Percentiles rank a stretch among this genome's conserved stretches.
phyloP scores from a whole-genome alignment of 1,139 yeast species.

The Ogataea hybrid region DNA sequence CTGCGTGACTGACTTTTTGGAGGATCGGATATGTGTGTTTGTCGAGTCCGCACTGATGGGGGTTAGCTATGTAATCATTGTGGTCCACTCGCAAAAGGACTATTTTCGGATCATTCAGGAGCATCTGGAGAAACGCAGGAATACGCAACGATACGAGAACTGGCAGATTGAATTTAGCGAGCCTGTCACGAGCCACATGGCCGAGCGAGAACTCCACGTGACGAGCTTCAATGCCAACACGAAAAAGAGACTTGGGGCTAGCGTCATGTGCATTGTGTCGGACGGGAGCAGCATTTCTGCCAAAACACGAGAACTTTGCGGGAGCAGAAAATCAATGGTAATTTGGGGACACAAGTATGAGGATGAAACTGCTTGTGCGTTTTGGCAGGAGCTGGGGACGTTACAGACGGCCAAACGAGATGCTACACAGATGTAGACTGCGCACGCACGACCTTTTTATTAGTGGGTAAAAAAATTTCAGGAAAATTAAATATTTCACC shows the following conservation, averaged over 20 bases:
- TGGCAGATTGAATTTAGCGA: constrained; percentile 7
- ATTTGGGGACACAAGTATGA: neutral
- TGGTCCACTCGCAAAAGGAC: constrained; percentile 1
- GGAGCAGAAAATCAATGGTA: neutral
- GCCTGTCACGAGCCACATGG: neutral
- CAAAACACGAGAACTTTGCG: neutral
- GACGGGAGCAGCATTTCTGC: neutral
- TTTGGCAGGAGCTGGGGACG: too few species aligned
- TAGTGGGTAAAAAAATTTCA: constrained; percentile 8
- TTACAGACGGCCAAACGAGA: too few species aligned
- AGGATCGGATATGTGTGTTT: constrained; percentile 11
- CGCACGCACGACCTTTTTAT: constrained; percentile 9
- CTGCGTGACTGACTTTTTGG: neutral
- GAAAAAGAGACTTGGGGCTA: neutral
- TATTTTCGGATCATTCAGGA: constrained; percentile 5
- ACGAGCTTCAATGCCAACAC: neutral
- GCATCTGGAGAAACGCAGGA: constrained; percentile 2
- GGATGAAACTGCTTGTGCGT: neutral
- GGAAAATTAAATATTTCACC: constrained; percentile 2
- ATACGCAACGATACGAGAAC: constrained; percentile 7
- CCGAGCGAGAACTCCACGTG: neutral
- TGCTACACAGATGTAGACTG: neutral
- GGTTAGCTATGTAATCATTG: constrained; percentile 10
- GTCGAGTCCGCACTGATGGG: constrained; percentile 16
- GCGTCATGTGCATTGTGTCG: neutral